These are phyloP conservation scores for Phoma sp. DNA, from an alignment of 2,329 filamentous ascomycete species.

Conservation along the genomic window DNA sequence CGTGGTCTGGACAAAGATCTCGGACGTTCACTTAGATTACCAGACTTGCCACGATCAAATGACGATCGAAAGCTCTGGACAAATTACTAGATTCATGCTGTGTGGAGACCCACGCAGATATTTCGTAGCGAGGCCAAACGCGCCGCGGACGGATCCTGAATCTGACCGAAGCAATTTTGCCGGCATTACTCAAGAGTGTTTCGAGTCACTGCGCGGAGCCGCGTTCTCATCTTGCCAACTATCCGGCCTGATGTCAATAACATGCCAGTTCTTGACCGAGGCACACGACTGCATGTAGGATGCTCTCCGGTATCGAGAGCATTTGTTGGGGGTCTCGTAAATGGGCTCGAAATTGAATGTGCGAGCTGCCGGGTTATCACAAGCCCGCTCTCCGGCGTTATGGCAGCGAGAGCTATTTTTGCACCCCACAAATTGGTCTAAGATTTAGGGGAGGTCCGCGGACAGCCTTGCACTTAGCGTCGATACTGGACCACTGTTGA, in stretches of 20 bases:
- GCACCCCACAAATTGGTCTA: conserved; percentile 9
- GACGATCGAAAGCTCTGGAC: conserved; percentile 19
- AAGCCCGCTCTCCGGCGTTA: conserved; percentile 1
- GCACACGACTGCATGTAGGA: conserved; percentile 17
- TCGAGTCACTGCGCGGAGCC: conserved; percentile 15
- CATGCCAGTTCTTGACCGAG: conserved; percentile 19
- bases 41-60: conserved; percentile 14
- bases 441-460: not conserved
- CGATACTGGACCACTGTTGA: conserved; percentile 5
- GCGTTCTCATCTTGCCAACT: conserved; percentile 11
- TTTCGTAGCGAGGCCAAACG: conserved; percentile 16
- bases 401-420: conserved; percentile 14
- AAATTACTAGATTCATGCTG: conserved; percentile 19
- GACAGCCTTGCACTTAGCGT: conserved; percentile 10
- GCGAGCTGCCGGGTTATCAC: not conserved
- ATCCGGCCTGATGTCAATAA: conserved; percentile 6
- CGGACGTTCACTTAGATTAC: conserved; percentile 13
- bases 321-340: conserved; percentile 12
- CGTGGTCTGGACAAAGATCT: conserved; percentile 9
- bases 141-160: conserved; percentile 12
- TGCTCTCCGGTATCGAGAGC: conserved; percentile 19
- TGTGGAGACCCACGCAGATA: conserved; percentile 18
- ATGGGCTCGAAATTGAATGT: not conserved
- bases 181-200: conserved; percentile 15
- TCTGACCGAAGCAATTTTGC: conserved; percentile 16